Percentiles rank a stretch among this genome's conserved stretches.
phyloP scores from a whole-genome alignment of 192 early-diverging fungal species.

The Umbelopsis ramanniana region DNA sequence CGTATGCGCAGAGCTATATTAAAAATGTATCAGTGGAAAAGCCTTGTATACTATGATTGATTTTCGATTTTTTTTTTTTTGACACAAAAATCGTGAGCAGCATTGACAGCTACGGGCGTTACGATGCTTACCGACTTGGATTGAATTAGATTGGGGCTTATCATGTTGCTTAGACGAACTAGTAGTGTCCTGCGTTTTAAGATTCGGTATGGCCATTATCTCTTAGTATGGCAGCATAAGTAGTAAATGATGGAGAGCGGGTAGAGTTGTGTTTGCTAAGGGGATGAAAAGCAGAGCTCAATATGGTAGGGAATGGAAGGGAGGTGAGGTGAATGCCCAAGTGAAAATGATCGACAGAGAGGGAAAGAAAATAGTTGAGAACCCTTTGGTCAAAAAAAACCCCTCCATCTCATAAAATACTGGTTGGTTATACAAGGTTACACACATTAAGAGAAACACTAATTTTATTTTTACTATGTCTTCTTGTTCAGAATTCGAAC shows the following conservation, averaged over 20 bases:
- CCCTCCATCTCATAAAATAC: neutral
- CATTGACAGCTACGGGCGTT: no score
- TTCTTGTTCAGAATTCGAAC: conserved; percentile 63
- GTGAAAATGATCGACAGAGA: conserved; percentile 18
- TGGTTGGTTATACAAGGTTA: conserved; percentile 19
- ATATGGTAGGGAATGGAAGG: conserved; percentile 23
- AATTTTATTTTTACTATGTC: conserved; percentile 13
- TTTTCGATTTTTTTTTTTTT: neutral
- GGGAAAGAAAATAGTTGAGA: neutral
- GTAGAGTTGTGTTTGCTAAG: neutral
- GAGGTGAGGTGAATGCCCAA: conserved; percentile 2
- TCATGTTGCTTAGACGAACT: conserved; percentile 6
- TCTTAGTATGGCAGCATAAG: neutral
- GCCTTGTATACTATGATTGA: neutral
- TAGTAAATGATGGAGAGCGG: neutral
- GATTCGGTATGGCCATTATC: no score
- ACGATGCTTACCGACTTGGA: conserved; percentile 13
- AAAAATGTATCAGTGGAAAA: neutral
- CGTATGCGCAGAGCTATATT: conserved; percentile 32
- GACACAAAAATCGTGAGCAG: neutral
- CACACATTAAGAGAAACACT: neutral
- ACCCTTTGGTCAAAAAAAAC: neutral
- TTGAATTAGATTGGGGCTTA: neutral
- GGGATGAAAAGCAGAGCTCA: conserved; percentile 6
- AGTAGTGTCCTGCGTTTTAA: no score